A percentile compares a stretch with the other conserved stretches of the same genome.
Conservation (phyloP, 305 asterid species). For the Andrographis paniculata region DNA sequence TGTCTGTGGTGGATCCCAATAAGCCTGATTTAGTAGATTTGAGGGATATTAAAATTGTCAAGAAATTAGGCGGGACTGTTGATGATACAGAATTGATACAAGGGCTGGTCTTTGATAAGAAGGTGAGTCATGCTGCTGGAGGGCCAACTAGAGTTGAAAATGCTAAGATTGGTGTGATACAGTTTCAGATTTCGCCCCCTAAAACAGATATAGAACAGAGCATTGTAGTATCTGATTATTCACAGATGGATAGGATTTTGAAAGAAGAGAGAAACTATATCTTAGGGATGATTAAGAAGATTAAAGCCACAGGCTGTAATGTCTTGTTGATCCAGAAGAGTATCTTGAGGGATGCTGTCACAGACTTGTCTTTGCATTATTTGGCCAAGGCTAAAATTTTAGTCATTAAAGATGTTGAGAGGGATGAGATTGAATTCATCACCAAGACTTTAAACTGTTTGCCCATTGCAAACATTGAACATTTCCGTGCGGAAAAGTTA, state of each 20-base stretch:
- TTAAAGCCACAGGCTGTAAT: conserved; percentile 82
- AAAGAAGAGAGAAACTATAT: conserved; percentile 97
- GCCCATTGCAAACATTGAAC: conserved; percentile 94
- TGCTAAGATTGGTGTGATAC: conserved; percentile 89
- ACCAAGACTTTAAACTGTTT: conserved; percentile 94
- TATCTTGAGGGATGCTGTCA: conserved; percentile 94
- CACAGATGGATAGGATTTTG: conserved; percentile 97
- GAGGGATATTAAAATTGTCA: conserved; percentile 80
- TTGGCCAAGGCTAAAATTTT: conserved; percentile 84
- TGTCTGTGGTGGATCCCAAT: conserved; percentile 77
- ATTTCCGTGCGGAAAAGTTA: conserved; percentile 77
- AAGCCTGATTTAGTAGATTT: conserved; percentile 86
- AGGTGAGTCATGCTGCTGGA: conserved; percentile 92
- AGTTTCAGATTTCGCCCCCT: conserved; percentile 93
- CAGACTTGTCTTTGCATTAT: conserved; percentile 89
- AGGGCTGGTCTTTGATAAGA: conserved; percentile 91
- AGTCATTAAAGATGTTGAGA: conserved; percentile 90
- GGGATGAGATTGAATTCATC: conserved; percentile 96
- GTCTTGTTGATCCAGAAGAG: conserved; percentile 97
- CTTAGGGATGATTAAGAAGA: conserved; percentile 91
- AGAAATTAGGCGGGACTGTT: conserved; percentile 89
- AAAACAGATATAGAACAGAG: conserved; percentile 97
- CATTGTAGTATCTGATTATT: conserved; percentile 89
- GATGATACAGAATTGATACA: conserved; percentile 84
- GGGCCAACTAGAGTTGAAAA: conserved; percentile 79